Percentiles rank a stretch among this genome's conserved stretches.
Evolutionary conservation across 805 yeast species (phyloP).

Genomic region (Pichia phayaonensis): DNA sequence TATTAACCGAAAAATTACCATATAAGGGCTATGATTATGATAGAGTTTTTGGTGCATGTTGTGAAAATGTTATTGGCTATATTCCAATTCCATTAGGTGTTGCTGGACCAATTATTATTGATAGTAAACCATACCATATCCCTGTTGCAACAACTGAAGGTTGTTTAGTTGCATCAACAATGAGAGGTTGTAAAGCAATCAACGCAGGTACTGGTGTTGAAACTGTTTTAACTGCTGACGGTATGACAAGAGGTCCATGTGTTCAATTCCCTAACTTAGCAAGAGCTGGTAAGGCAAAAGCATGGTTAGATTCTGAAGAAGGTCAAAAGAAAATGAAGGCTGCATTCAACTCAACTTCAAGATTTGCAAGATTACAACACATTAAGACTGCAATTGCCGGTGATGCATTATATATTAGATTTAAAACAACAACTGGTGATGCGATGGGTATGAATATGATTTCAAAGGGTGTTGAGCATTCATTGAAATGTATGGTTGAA

Average conservation of each 20-base stretch:
- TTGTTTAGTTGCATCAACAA: conserved; percentile 94
- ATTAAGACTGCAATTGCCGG: conserved; percentile 95
- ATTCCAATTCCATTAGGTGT: conserved; percentile 97
- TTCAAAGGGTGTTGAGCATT: conserved; percentile 91
- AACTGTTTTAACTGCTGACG: conserved; percentile 89
- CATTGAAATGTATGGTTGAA: conserved; percentile 76
- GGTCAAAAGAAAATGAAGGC: conserved; percentile 76
- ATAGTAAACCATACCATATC: conserved; percentile 79
- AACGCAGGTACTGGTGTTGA: conserved; percentile 95
- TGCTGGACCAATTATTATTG: conserved; percentile 93
- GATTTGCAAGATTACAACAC: conserved; percentile 92
- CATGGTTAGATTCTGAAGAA: conserved; percentile 93
- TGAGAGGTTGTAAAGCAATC: conserved; percentile 98
- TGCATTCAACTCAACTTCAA: conserved; percentile 92
- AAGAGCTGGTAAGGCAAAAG: conserved; percentile 90
- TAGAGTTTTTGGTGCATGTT: conserved; percentile 96
- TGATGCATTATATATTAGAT: conserved; percentile 76
- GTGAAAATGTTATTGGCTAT: conserved; percentile 96
- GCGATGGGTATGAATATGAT: conserved; percentile 99
- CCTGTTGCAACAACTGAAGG: conserved; percentile 99
- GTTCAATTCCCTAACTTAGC: conserved; percentile 75
- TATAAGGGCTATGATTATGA: conserved; percentile 81
- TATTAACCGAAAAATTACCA: conserved; percentile 68
- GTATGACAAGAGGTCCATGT: conserved; percentile 99
- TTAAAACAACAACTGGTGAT: conserved; percentile 98